A percentile compares a stretch with the other conserved stretches of the same genome.
Evolutionary conservation across 176 grass and related monocot genomes (phyloP).

Genomic region (Luzula sylvatica): DNA sequence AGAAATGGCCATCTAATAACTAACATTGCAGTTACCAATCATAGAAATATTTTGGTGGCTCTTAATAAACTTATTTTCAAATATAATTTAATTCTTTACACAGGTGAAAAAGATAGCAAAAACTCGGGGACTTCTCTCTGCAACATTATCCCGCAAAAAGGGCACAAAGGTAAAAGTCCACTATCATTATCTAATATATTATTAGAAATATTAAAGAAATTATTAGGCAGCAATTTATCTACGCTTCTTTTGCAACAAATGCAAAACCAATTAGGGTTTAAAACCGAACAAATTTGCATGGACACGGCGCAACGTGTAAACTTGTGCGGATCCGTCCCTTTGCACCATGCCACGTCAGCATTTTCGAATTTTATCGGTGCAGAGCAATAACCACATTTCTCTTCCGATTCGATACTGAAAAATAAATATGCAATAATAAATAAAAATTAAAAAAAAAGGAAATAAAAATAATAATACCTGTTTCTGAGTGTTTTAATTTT

Average conservation of each 20-base stretch:
- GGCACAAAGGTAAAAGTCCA: conserved; percentile 23
- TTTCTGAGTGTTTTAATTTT: conserved; percentile 40
- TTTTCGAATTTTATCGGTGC: conserved; percentile 42
- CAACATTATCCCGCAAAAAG: conserved; percentile 51
- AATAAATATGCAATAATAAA: not conserved
- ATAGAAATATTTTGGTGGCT: too few species aligned
- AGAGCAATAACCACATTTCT: conserved; percentile 56
- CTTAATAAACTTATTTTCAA: too few species aligned
- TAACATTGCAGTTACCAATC: too few species aligned
- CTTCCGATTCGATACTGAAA: conserved; percentile 28
- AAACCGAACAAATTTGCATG: conserved; percentile 44
- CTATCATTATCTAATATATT: conserved; percentile 6
- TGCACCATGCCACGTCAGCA: conserved; percentile 37
- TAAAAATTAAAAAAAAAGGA: not conserved
- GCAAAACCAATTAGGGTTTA: conserved; percentile 49
- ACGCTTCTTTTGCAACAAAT: conserved; percentile 40
- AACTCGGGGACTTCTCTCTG: conserved; percentile 50
- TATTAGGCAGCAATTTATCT: conserved; percentile 31
- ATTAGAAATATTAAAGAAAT: conserved; percentile 33
- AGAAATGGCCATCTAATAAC: too few species aligned
- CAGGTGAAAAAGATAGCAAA: conserved; percentile 34
- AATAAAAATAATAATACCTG: conserved; percentile 30
- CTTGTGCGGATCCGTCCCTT: conserved; percentile 38
- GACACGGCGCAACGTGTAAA: conserved; percentile 44
- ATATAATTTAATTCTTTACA: conserved; percentile 19